Evolutionary conservation across 2,329 filamentous ascomycete genomes (phyloP).

Genomic region (Exophiala mesophila): DNA sequence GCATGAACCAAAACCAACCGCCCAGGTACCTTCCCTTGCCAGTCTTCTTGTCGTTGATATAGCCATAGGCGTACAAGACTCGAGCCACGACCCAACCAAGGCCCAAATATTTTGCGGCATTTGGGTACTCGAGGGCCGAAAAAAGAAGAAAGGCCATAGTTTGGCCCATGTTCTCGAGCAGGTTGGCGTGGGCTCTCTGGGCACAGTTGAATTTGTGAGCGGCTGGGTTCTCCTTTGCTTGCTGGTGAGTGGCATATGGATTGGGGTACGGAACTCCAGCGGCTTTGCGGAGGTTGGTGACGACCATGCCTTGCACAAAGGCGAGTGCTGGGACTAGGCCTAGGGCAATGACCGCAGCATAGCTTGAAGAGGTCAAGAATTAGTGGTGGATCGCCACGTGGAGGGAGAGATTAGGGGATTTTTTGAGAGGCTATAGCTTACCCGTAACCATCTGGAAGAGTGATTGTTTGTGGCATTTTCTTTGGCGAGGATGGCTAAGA

Average conservation of each 20-base stretch:
- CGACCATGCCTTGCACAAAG: conserved; percentile 48
- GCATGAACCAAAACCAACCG: conserved; percentile 35
- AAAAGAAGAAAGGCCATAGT: conserved; percentile 50
- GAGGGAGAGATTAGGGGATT: not conserved
- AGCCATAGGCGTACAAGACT: conserved; percentile 46
- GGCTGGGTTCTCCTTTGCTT: conserved; percentile 45
- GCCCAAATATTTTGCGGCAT: conserved; percentile 43
- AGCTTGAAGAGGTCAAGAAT: conserved; percentile 46
- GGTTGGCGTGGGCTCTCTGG: conserved; percentile 56
- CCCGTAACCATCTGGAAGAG: conserved; percentile 23
- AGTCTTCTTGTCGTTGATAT: conserved; percentile 30
- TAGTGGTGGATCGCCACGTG: conserved; percentile 20
- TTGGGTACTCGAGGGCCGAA: conserved; percentile 51
- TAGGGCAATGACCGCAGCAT: conserved; percentile 51
- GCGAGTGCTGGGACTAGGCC: conserved; percentile 51
- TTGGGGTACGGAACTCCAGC: conserved; percentile 55
- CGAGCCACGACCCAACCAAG: conserved; percentile 49
- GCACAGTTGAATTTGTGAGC: conserved; percentile 50
- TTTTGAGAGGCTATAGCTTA: conserved; percentile 6
- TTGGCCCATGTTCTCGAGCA: conserved; percentile 53
- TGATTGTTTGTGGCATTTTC: conserved; percentile 20
- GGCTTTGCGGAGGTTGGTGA: conserved; percentile 43
- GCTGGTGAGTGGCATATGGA: conserved; percentile 52
- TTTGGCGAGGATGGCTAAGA: not conserved
- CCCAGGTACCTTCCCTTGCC: conserved; percentile 37